Conservation (phyloP, 495 filamentous ascomycete species). For the Hypoxylon intermedium region DNA sequence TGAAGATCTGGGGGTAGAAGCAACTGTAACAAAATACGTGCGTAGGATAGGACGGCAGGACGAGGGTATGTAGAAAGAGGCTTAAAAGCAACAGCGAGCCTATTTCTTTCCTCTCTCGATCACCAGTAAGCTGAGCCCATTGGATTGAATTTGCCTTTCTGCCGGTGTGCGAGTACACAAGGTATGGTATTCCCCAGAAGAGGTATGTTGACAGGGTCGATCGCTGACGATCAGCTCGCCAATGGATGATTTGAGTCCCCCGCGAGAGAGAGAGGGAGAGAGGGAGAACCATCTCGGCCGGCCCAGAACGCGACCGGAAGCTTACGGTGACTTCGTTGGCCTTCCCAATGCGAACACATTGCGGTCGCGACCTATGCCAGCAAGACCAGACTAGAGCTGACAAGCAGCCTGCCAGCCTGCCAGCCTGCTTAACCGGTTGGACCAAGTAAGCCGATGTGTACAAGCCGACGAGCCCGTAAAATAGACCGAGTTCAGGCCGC, state of each 20-base stretch:
- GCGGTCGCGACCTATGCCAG: slow-evolving; percentile 11
- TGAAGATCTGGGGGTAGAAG: not conserved
- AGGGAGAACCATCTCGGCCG: slow-evolving; percentile 36
- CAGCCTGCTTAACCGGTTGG: slow-evolving; percentile 25
- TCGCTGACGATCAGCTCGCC: slow-evolving; percentile 19
- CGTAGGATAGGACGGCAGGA: not conserved
- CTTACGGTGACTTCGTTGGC: slow-evolving; percentile 20
- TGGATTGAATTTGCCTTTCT: slow-evolving; percentile 1
- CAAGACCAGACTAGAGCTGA: too few relatives aligned
- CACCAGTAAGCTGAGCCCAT: not conserved
- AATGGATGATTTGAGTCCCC: slow-evolving; percentile 18
- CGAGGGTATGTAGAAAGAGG: not conserved
- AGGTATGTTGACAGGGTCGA: slow-evolving; percentile 15
- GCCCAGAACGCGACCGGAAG: slow-evolving; percentile 35
- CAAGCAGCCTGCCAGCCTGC: slow-evolving; percentile 18
- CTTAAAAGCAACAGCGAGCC: not conserved
- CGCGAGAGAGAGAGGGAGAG: slow-evolving; percentile 14
- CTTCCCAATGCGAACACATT: slow-evolving; percentile 10
- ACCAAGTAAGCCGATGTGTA: slow-evolving; percentile 24
- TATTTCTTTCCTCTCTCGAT: not conserved
- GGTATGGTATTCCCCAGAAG: slow-evolving; percentile 1
- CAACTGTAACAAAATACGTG: not conserved
- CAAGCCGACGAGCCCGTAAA: slow-evolving; percentile 21
- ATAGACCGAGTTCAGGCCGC: slow-evolving; percentile 32
- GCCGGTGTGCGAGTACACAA: not conserved